Conservation (phyloP, 352 stramenopile genomes). For the Phytophthora sp. region DNA sequence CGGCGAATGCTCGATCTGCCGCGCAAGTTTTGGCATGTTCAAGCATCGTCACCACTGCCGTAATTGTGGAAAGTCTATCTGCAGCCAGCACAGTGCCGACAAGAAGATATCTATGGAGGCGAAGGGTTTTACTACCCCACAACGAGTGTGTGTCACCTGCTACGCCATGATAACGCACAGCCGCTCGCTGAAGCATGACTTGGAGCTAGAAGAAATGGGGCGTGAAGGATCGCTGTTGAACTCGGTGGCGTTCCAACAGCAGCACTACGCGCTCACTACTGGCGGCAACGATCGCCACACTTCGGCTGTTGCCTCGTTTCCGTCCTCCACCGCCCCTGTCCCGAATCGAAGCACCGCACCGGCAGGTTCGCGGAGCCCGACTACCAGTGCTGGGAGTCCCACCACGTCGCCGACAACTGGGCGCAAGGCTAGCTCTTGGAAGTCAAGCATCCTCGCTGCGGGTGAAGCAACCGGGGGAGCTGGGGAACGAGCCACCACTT, state of each 20-base stretch:
- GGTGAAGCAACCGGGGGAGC: conserved; percentile 40
- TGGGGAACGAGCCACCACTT: conserved; percentile 34
- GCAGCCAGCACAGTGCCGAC: conserved; percentile 80
- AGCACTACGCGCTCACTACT: conserved; percentile 27
- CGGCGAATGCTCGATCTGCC: conserved; percentile 81
- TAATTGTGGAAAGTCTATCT: conserved; percentile 86
- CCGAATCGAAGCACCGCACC: conserved; percentile 9
- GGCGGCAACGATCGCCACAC: conserved; percentile 1
- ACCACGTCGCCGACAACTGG: conserved; percentile 15
- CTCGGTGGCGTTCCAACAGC: conserved; percentile 31
- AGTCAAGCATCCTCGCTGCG: conserved; percentile 33
- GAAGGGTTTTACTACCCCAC: conserved; percentile 79
- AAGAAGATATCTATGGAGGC: conserved; percentile 76
- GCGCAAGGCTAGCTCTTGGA: conserved; percentile 8
- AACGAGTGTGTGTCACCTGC: conserved; percentile 82
- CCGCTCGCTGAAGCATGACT: conserved; percentile 39
- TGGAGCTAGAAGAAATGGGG: conserved; percentile 34
- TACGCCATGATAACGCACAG: conserved; percentile 72
- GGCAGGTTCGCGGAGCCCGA: conserved; percentile 16
- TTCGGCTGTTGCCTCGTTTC: conserved; percentile 18
- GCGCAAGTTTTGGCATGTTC: conserved; percentile 80
- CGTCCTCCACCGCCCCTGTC: neutral
- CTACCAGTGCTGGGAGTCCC: conserved; percentile 23
- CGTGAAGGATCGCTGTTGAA: conserved; percentile 29
- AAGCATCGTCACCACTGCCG: conserved; percentile 88